Percentiles rank a stretch among this genome's conserved stretches.
phyloP scores from a whole-genome alignment of 2,329 filamentous ascomycete species.

The Talaromyces sp. region DNA sequence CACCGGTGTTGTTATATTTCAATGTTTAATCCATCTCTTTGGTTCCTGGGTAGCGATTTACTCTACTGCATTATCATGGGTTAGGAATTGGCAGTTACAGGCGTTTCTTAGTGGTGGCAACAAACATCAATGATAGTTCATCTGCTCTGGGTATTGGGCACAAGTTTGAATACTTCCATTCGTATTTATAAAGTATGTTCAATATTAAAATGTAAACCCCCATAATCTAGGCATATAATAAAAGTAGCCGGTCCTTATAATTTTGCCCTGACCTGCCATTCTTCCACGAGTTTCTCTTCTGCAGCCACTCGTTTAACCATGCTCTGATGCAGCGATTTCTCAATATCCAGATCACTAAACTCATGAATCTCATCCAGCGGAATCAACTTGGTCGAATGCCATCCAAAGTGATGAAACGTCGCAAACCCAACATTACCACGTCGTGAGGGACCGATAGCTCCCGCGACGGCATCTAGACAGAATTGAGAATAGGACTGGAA shows the following conservation, averaged over 20 bases:
- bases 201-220: not conserved
- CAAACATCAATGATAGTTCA: not conserved
- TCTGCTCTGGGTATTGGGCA: not conserved
- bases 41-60: not conserved
- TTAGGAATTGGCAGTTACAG: not conserved
- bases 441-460: conserved; percentile 6
- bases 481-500: conserved; percentile 55
- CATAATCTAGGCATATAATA: not conserved
- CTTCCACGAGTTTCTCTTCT: conserved; percentile 27
- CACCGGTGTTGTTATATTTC: not conserved
- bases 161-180: not conserved
- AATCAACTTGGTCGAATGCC: conserved; percentile 21
- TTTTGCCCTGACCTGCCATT: conserved; percentile 27
- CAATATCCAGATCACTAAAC: conserved; percentile 32
- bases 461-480: conserved; percentile 28
- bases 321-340: conserved; percentile 21
- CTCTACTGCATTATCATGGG: not conserved
- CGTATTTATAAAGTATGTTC: not conserved
- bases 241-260: conserved; percentile 16
- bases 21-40: not conserved
- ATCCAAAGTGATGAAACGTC: conserved; percentile 26
- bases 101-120: not conserved
- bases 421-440: conserved; percentile 25
- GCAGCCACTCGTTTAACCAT: conserved; percentile 28
- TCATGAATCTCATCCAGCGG: conserved; percentile 28